Evolutionary conservation across 371 early-diverging fungal species (phyloP).

Genomic region (Cokeromyces recurvatus): DNA sequence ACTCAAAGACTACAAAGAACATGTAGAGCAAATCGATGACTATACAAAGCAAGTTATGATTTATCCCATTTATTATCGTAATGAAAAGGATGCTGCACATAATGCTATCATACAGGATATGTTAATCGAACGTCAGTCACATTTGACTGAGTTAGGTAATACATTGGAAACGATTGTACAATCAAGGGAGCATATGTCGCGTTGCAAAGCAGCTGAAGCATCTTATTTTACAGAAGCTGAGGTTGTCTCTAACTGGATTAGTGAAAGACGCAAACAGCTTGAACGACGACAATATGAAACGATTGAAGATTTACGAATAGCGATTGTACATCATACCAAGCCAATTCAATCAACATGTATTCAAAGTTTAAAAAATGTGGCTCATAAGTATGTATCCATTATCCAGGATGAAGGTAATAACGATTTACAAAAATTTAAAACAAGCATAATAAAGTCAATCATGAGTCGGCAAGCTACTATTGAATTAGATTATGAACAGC

Average conservation of each 20-base stretch:
- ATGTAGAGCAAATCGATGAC: slow-evolving; percentile 4
- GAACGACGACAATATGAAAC: too few species aligned
- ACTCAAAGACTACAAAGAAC: slow-evolving; percentile 2
- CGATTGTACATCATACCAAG: too few species aligned
- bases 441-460: not conserved
- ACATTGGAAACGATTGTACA: slow-evolving; percentile 24
- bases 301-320: too few species aligned
- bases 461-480: not conserved
- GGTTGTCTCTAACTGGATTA: slow-evolving; percentile 31
- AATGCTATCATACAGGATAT: slow-evolving; percentile 24
- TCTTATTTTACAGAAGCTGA: slow-evolving; percentile 28
- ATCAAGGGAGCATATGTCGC: slow-evolving; percentile 26
- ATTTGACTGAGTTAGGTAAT: slow-evolving; percentile 21
- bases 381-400: slow-evolving; percentile 5
- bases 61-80: slow-evolving; percentile 21
- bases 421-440: slow-evolving; percentile 1
- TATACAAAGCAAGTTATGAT: not conserved
- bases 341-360: too few species aligned
- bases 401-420: slow-evolving; percentile 13
- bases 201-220: slow-evolving; percentile 30
- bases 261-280: too few species aligned
- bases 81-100: slow-evolving; percentile 14
- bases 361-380: slow-evolving; percentile 3
- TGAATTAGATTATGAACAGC: not conserved
- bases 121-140: slow-evolving; percentile 20